Evolutionary conservation across 345 rosid genomes (phyloP).

Genomic region (Linum trigynum): DNA sequence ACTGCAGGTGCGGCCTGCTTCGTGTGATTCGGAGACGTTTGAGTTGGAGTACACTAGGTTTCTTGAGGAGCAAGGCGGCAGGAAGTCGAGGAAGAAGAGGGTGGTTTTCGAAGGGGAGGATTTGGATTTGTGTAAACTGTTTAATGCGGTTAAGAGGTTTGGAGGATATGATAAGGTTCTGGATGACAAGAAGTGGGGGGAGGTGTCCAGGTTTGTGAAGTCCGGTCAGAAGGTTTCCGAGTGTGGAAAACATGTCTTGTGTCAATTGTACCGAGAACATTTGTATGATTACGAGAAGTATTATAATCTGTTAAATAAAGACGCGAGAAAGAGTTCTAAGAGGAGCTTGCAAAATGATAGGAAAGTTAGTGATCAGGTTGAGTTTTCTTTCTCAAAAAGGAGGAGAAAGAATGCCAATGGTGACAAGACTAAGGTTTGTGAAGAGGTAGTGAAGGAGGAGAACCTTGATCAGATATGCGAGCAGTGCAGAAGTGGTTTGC

Average conservation of each 20-base stretch:
- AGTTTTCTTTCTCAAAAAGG: conserved; percentile 38
- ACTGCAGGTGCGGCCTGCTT: conserved; percentile 83
- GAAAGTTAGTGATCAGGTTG: conserved; percentile 25
- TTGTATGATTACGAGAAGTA: conserved; percentile 67
- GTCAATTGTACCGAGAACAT: conserved; percentile 72
- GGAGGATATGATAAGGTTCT: conserved; percentile 74
- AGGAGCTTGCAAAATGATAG: conserved; percentile 28
- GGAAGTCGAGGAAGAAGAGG: conserved; percentile 57
- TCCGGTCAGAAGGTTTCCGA: conserved; percentile 55
- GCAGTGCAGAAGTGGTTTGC: conserved; percentile 80
- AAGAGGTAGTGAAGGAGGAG: conserved; percentile 32
- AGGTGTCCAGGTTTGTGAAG: conserved; percentile 65
- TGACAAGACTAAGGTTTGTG: conserved; percentile 28
- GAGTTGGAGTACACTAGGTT: conserved; percentile 81
- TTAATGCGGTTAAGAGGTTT: conserved; percentile 81
- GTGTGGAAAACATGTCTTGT: conserved; percentile 84
- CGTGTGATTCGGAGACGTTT: conserved; percentile 76
- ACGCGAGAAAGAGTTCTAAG: conserved; percentile 41
- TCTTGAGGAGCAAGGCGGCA: conserved; percentile 56
- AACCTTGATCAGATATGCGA: conserved; percentile 69
- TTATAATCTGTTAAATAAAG: conserved; percentile 39
- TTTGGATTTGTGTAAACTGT: conserved; percentile 81
- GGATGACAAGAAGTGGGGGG: conserved; percentile 77
- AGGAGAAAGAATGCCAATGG: conserved; percentile 34
- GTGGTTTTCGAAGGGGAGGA: conserved; percentile 72